Evolutionary conservation across 768 basidiomycete genomes (phyloP).

Genomic region (Mycena kentingensis): DNA sequence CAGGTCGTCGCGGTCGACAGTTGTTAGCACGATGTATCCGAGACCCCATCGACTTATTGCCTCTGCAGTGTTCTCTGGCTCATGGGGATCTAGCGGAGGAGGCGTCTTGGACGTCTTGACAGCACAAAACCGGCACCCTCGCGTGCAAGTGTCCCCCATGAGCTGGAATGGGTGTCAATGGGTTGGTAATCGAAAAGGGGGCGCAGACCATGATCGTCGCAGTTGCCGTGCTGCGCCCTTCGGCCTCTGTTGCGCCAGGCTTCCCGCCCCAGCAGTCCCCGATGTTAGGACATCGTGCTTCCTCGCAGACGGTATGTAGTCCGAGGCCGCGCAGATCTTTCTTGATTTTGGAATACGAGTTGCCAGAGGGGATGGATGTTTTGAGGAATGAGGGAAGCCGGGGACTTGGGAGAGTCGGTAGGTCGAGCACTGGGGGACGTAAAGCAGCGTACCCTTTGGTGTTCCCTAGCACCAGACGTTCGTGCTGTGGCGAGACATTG

Average conservation of each 20-base stretch:
- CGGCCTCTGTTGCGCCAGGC: conserved; percentile 60
- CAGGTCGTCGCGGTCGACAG: conserved; percentile 95
- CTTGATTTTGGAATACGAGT: conserved; percentile 90
- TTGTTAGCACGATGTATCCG: conserved; percentile 96
- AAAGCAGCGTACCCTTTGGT: conserved; percentile 60
- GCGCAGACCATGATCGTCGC: conserved; percentile 98
- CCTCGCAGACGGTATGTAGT: conserved; percentile 97
- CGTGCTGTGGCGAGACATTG: conserved; percentile 37
- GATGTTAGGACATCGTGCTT: conserved; percentile 98
- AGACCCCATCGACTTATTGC: conserved; percentile 97
- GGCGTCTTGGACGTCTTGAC: conserved; percentile 92
- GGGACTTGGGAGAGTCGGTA: conserved; percentile 50
- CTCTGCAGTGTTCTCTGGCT: conserved; percentile 97
- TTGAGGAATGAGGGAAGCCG: conserved; percentile 87
- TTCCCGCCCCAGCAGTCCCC: conserved; percentile 99
- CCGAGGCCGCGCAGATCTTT: conserved; percentile 89
- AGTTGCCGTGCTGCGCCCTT: conserved; percentile 82
- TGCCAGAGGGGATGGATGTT: conserved; percentile 88
- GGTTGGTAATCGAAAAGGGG: not conserved
- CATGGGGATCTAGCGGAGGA: conserved; percentile 90
- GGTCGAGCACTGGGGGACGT: not conserved
- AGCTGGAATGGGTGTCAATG: conserved; percentile 50
- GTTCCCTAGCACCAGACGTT: conserved; percentile 73
- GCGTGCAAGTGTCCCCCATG: conserved; percentile 99
- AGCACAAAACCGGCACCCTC: conserved; percentile 96